Evolutionary conservation across 768 basidiomycete genomes (phyloP).

Genomic region (Solioccasus polychromus): DNA sequence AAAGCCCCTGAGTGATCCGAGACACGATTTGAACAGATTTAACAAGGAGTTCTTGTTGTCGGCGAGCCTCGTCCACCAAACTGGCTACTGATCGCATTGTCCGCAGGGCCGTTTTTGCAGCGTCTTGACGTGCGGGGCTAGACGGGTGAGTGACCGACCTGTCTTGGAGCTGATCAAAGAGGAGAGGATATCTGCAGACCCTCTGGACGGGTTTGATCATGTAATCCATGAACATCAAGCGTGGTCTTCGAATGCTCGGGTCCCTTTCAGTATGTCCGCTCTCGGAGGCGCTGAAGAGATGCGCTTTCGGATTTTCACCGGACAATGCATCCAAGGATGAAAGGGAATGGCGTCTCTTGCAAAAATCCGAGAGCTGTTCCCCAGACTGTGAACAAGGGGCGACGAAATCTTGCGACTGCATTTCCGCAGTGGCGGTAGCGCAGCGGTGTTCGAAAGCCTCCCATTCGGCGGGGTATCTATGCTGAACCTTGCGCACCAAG

Average conservation of each 20-base stretch:
- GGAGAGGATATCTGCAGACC: constrained; percentile 91
- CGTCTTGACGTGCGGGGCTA: constrained; percentile 7
- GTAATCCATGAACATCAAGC: constrained; percentile 76
- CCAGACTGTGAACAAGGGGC: constrained; percentile 3
- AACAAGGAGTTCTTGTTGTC: constrained; percentile 57
- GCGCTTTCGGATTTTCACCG: constrained; percentile 32
- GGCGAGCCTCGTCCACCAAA: constrained; percentile 79
- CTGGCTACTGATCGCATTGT: constrained; percentile 76
- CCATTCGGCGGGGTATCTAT: constrained; percentile 72
- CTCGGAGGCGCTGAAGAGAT: constrained; percentile 27
- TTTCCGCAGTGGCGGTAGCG: constrained; percentile 46
- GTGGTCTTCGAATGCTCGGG: constrained; percentile 30
- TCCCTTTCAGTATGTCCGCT: constrained; percentile 30
- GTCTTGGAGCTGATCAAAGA: constrained; percentile 68
- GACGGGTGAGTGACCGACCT: no score
- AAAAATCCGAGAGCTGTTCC: constrained; percentile 27
- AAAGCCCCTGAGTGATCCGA: constrained; percentile 48
- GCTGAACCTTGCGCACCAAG: constrained; percentile 62
- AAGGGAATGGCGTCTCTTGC: constrained; percentile 44
- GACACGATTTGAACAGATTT: constrained; percentile 69
- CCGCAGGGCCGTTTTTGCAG: constrained; percentile 46
- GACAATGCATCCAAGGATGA: constrained; percentile 49
- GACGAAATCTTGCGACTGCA: constrained; percentile 19
- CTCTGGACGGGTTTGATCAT: constrained; percentile 97
- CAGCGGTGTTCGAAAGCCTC: constrained; percentile 81